These are phyloP conservation scores for Mercurialis annua DNA, from an alignment of 345 rosid genomes.

Conservation along the genomic window DNA sequence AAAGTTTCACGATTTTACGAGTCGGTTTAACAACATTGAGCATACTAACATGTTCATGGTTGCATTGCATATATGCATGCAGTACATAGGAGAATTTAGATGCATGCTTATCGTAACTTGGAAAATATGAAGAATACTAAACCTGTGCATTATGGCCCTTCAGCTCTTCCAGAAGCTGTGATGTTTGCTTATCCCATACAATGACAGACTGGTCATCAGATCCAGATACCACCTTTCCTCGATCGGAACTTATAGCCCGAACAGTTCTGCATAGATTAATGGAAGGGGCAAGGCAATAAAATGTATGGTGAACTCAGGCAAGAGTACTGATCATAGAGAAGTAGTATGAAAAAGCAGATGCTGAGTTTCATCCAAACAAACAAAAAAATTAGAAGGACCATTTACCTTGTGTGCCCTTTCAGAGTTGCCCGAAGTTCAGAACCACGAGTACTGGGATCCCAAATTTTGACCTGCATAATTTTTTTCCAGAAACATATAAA, in stretches of 20 bases:
- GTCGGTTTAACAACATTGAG: no score
- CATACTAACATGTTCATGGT: neutral
- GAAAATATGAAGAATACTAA: slow-evolving; percentile 24
- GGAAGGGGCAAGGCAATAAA: neutral
- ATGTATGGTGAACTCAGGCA: neutral
- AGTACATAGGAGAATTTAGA: neutral
- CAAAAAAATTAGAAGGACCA: slow-evolving; percentile 9
- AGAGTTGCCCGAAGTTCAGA: slow-evolving; percentile 93
- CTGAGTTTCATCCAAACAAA: neutral
- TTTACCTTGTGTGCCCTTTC: slow-evolving; percentile 87
- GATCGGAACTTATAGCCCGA: slow-evolving; percentile 95
- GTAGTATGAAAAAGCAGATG: neutral
- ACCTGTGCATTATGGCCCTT: slow-evolving; percentile 98
- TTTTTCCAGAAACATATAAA: slow-evolving; percentile 11
- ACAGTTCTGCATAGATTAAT: slow-evolving; percentile 58
- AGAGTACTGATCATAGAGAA: slow-evolving; percentile 14
- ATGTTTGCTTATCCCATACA: slow-evolving; percentile 98
- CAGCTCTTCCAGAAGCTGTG: slow-evolving; percentile 86
- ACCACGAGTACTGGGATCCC: slow-evolving; percentile 99
- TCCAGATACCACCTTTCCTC: slow-evolving; percentile 97
- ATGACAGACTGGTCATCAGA: slow-evolving; percentile 94
- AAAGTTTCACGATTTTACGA: no score
- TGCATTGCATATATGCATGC: neutral
- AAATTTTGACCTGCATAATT: slow-evolving; percentile 77
- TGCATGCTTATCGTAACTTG: slow-evolving; percentile 2